Base-by-base conservation (phyloP, 2,329 filamentous ascomycete species). In the Stromatinia cepivora region DNA sequence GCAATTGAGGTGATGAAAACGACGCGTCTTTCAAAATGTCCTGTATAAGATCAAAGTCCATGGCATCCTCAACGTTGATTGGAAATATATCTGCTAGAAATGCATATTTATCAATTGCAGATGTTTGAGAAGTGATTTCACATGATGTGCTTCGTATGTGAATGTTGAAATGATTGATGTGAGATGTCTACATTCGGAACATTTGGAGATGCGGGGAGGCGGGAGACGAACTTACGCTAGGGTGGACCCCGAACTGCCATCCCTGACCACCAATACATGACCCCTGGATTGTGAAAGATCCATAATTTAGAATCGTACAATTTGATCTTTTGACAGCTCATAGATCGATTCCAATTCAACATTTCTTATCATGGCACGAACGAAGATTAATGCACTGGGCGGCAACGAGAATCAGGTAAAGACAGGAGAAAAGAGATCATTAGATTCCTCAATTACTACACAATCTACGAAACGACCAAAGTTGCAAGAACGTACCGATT, bases 401-500 rank as follows among this genome's bases (percentile, higher is more conserved):
- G 42, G 11, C 13, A 6, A 42, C 34, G 39, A 69, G 22, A 64
- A 36, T 15, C 22, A 46, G 13, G 10, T 31, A 20, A 73, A 72
- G 54, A 52, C 48, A 7, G 71, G 71, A 36, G 72, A 70, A 52
- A 75, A 76, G 57, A 67, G 73, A 7, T 70, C 73, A 50, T 70
- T 76, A 17, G 70, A 73, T 36, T 61, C 67, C 7, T 57, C 70
- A 28, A 48, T 42, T 22, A 64, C 57, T 36, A 28, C 58, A 28
- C 56, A 69, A 31, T 57, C 72, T 42, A 52, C 78, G 17, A 86
- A 86, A 73, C 81, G 79, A 62, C 82, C 83, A 45, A 82, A 79
- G 71, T 78, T 88, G 61, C 81, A 80, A 58, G 81, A 84, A 52
- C 88, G 86, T 77, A 97, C 93, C 6, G 94, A 99, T 80, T 87